Evolutionary conservation across 208 protist species (phyloP), one percentile per base, ranked within the genome.

Genomic region (Vickermania ingenoplastis): DNA sequence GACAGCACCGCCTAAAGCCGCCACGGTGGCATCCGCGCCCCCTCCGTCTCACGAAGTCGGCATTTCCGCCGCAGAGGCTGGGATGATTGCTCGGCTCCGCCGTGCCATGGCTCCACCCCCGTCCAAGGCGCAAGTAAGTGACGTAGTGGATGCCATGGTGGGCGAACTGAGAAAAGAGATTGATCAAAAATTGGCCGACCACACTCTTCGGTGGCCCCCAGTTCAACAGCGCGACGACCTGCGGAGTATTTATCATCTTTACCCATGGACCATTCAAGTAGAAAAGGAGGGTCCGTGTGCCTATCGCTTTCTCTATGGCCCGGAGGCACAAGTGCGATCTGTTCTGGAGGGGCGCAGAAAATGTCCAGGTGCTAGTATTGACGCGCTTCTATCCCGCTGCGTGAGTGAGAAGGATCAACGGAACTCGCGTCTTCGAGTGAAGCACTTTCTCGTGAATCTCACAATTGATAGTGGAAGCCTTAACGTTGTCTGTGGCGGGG

Each of bases 91-190:
- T 25, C 67, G 73, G 14, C 69, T 92, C 21, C 79, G 77, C 7
- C 81, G 85, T 3, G 73, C 85, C 7, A 69, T 92, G 51, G 85
- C 79, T 2, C 85, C 85, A 21, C 66, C 57, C 25, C 85, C 85
- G 1, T 70, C 71, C 2, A 59, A 73, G 22, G 60, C 71, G 57
- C 72, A 81, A 27, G 31, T 87, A 5, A 71, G 72, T 13, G 72
- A 86, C 41, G 75, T 92, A 2, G 73, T 92, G 2, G 73, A 92
- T 58, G 75, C 81, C 0, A 92, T 92, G 85, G 76, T 92, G 49
- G 24, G 5, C 7, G 65, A 65, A 7, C 57, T 83, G 4, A 56
- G 77, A 56, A 49, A 60, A 2, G 69, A 86, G 31, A 50, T 83
- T 7, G 63, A 73, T 52, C 59, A 62, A n/a, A 14, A 48, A 30